Base-by-base conservation (phyloP, 176 grass and related monocot species). In the Oryza punctata region DNA sequence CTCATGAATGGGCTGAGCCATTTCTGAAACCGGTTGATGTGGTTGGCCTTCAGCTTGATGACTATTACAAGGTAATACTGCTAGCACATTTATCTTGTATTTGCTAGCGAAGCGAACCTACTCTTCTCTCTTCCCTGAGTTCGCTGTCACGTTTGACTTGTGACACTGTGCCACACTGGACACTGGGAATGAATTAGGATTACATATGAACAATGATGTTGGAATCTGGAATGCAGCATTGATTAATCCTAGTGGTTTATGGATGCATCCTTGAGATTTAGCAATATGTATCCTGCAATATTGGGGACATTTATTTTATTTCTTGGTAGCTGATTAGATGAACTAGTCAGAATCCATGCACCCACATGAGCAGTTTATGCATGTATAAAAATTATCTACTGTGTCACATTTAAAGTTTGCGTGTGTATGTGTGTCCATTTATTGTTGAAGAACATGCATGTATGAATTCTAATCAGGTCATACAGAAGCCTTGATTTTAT, bases 1-100 rank as follows among this genome's bases (percentile, higher is more conserved):
- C 75, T 79, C 72, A 95, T 69, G 83, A 91, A 77, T 88, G 85
- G 87, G 87, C 96, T 6, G 65, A 60, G 40, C 96, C 91, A 70
- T 95, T 98, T 91, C 65, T 93, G 85, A 28, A 91, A 3, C 96
- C 96, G 6, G 96, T 98, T 67, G 96, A 98, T 82, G 91, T 90
- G 75, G 81, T 90, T 82, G 83, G 45, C 10, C 91, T 95, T 71
- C 18, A 88, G n/a, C 82, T 91, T 74, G 77, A 88, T 88, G 96
- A 98, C 50, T 98, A 95, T 82, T 35, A 98, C 72, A 86, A 94
- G 82, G 95, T 97, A 89, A 81, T 24, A 18, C 69, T 77, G 29
- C 12, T 70, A 29, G 10, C 75, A 60, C 49, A 74, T 30, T 73
- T 77, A 30, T 82, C 73, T 18, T 38, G 15, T 26, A 57, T 50